These are phyloP conservation scores for Tetrapisispora pingtungensis DNA, from an alignment of 805 yeast species.

Conservation along the genomic window DNA sequence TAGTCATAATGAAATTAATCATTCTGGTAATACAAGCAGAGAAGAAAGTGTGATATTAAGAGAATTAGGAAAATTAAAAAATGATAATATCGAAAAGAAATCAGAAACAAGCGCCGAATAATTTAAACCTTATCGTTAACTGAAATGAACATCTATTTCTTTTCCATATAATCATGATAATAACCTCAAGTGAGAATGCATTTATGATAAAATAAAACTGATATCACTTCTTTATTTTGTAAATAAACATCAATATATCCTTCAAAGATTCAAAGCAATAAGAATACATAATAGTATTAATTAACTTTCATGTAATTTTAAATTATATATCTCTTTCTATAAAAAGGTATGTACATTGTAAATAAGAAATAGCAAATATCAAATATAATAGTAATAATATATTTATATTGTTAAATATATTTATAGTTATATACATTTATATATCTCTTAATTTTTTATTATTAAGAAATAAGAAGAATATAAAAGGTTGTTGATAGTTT, in stretches of 20 bases:
- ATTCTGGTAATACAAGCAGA: constrained; percentile 43
- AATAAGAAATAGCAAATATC: background rate
- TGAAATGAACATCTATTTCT: no score
- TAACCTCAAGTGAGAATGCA: no score
- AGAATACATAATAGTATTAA: no score
- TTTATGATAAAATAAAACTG: no score
- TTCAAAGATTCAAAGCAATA: no score
- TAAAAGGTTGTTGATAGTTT: background rate
- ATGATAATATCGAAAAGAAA: constrained; percentile 2
- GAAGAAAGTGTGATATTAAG: constrained; percentile 60
- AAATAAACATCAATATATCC: no score
- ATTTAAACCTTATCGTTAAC: no score
- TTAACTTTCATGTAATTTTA: no score
- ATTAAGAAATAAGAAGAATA: constrained; percentile 1
- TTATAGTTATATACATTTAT: background rate
- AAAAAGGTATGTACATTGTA: background rate
- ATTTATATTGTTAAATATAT: constrained; percentile 2
- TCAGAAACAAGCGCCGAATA: no score
- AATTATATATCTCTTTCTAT: background rate
- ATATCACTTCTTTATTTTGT: no score
- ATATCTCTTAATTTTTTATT: no score
- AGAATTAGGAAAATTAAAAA: constrained; percentile 35
- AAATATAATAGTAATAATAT: background rate
- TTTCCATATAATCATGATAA: no score
- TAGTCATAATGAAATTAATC: constrained; percentile 50